phyloP scores from a whole-genome alignment of 768 basidiomycete species.

The Lyophyllum shimeji region DNA sequence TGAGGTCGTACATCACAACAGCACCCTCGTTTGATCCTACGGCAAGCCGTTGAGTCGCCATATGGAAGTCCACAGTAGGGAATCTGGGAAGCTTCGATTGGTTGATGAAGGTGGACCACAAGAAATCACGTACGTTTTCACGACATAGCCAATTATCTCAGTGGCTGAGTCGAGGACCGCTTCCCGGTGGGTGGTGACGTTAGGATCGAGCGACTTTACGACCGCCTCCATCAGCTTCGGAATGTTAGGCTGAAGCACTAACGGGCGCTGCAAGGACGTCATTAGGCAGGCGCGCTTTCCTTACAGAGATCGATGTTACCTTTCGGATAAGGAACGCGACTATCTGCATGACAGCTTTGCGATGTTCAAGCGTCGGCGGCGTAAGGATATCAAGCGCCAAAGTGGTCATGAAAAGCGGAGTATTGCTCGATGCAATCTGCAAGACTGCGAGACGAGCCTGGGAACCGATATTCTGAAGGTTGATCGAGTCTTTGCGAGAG shows the following conservation, averaged over 20 bases:
- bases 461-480: conserved; percentile 63
- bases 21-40: conserved; percentile 96
- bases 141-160: conserved; percentile 93
- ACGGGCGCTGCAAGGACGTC: conserved; percentile 57
- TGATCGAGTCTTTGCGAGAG: conserved; percentile 66
- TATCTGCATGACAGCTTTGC: conserved; percentile 89
- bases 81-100: conserved; percentile 47
- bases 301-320: conserved; percentile 33
- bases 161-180: conserved; percentile 90
- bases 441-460: conserved; percentile 85
- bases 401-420: conserved; percentile 92
- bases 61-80: conserved; percentile 93
- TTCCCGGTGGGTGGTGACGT: conserved; percentile 70
- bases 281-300: not conserved
- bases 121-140: conserved; percentile 66
- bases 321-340: conserved; percentile 93
- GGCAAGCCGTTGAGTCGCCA: conserved; percentile 80
- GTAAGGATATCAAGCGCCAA: conserved; percentile 86
- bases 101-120: not conserved
- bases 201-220: conserved; percentile 95
- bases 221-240: conserved; percentile 91
- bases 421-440: conserved; percentile 80
- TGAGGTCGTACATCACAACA: conserved; percentile 93
- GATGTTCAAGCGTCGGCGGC: conserved; percentile 69
- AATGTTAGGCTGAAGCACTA: conserved; percentile 80